These are phyloP conservation scores for Cyberlindnera veronae DNA, from an alignment of 805 yeast species.

Conservation along the genomic window DNA sequence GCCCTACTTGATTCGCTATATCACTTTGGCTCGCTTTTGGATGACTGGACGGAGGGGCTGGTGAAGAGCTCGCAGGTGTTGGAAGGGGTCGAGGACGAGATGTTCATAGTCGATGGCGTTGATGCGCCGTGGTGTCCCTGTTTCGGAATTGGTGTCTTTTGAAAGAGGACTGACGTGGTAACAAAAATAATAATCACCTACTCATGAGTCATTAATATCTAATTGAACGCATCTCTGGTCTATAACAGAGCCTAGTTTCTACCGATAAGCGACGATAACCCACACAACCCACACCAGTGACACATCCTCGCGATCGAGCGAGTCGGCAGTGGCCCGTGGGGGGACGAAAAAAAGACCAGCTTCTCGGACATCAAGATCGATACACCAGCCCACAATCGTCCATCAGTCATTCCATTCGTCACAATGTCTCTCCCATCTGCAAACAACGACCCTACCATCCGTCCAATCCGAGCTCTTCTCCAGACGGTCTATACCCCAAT, in stretches of 20 bases:
- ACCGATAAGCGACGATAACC: no score
- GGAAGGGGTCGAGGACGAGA: constrained; percentile 2
- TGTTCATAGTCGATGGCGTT: constrained; percentile 8
- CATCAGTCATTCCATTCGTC: no score
- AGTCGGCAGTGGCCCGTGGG: no score
- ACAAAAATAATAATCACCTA: no score
- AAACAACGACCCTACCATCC: constrained; percentile 14
- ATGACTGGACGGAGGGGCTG: constrained; percentile 16
- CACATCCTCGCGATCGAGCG: background rate
- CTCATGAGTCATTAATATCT: background rate
- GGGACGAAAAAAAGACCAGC: background rate
- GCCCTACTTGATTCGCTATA: constrained; percentile 7
- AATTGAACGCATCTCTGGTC: no score
- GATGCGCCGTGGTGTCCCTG: constrained; percentile 5
- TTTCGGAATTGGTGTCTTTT: constrained; percentile 8
- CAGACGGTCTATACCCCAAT: constrained; percentile 10
- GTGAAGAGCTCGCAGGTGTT: constrained; percentile 1
- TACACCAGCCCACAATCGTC: background rate
- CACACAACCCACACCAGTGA: no score
- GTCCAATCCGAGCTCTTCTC: constrained; percentile 8
- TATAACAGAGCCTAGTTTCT: no score
- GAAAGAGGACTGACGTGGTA: no score
- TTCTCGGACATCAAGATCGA: no score
- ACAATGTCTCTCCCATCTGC: constrained; percentile 18
- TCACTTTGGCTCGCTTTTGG: constrained; percentile 4